Evolutionary conservation across 768 basidiomycete genomes (phyloP).

Genomic region (Rhodotorula diobovata): DNA sequence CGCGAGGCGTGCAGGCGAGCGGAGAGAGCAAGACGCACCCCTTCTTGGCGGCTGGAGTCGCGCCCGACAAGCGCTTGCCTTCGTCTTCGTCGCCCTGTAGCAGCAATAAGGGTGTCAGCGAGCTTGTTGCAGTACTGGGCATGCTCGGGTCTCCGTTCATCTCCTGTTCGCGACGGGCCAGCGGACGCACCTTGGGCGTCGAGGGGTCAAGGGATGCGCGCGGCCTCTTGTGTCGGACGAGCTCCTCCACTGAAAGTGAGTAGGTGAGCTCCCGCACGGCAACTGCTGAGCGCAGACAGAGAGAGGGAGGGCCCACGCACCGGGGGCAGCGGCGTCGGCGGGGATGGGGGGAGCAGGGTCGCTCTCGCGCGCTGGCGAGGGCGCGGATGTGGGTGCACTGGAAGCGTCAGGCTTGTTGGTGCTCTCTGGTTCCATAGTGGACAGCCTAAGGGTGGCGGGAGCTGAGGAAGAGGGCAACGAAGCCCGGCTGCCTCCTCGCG

Average conservation of each 20-base stretch:
- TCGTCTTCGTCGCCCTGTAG: slow-evolving; percentile 30
- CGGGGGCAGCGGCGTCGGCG: not conserved
- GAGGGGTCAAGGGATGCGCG: slow-evolving; percentile 25
- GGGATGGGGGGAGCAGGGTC: not conserved
- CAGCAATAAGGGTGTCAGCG: too few relatives aligned
- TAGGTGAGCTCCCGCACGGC: not conserved
- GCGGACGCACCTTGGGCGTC: slow-evolving; percentile 10
- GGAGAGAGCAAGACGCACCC: slow-evolving; percentile 5
- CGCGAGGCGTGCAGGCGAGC: not conserved
- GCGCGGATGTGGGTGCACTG: not conserved
- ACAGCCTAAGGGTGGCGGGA: too few relatives aligned
- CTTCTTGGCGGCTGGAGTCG: slow-evolving; percentile 37
- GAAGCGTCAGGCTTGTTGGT: not conserved
- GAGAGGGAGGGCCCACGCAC: not conserved
- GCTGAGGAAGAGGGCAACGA: not conserved
- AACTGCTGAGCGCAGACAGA: not conserved
- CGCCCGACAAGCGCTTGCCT: not conserved
- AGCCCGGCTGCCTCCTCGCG: too few relatives aligned
- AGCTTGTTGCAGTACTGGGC: not conserved
- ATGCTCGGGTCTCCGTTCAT: not conserved
- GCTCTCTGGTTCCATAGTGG: not conserved
- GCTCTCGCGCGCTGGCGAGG: not conserved
- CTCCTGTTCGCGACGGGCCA: not conserved
- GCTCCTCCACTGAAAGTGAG: not conserved
- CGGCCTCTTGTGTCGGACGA: slow-evolving; percentile 12